phyloP scores from a whole-genome alignment of 805 yeast genomes.

The Candida pseudoglaebosa region DNA sequence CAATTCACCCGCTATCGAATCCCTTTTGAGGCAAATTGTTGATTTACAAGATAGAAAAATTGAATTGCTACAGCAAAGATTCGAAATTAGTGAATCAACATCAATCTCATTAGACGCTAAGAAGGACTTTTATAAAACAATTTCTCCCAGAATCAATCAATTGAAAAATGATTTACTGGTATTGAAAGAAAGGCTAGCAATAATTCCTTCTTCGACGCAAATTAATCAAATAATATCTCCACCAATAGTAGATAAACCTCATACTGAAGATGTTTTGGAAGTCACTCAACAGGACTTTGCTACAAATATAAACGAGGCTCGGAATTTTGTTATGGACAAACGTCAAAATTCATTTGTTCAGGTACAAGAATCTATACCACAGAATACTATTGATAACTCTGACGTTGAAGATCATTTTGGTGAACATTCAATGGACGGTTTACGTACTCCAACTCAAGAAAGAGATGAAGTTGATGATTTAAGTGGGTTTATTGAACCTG shows the following conservation, averaged over 20 bases:
- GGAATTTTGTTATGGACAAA: slow-evolving; percentile 5
- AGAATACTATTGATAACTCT: slow-evolving; percentile 3
- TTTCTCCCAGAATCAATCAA: slow-evolving; percentile 20
- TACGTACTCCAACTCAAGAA: slow-evolving; percentile 31
- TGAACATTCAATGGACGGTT: slow-evolving; percentile 29
- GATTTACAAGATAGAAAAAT: slow-evolving; percentile 20
- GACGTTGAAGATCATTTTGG: slow-evolving; percentile 34
- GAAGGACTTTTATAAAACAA: slow-evolving; percentile 22
- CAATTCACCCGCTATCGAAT: not conserved
- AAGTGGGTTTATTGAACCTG: slow-evolving; percentile 21
- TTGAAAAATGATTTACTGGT: slow-evolving; percentile 10
- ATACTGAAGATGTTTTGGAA: slow-evolving; percentile 2
- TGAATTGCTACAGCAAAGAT: slow-evolving; percentile 25
- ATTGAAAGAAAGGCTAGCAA: not conserved
- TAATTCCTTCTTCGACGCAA: not conserved
- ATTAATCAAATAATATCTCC: not conserved
- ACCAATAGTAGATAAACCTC: not conserved
- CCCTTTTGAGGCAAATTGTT: slow-evolving; percentile 5
- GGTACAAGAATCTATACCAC: not conserved
- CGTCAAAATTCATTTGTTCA: not conserved
- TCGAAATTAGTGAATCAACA: slow-evolving; percentile 31
- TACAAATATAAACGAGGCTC: slow-evolving; percentile 15
- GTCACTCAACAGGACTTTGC: slow-evolving; percentile 4
- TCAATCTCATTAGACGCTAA: slow-evolving; percentile 37
- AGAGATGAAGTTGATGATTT: slow-evolving; percentile 26